A percentile compares a stretch with the other conserved stretches of the same genome.
These are phyloP conservation scores for Zalaria sp. DNA, from an alignment of 2,329 filamentous ascomycete species.

Conservation along the genomic window DNA sequence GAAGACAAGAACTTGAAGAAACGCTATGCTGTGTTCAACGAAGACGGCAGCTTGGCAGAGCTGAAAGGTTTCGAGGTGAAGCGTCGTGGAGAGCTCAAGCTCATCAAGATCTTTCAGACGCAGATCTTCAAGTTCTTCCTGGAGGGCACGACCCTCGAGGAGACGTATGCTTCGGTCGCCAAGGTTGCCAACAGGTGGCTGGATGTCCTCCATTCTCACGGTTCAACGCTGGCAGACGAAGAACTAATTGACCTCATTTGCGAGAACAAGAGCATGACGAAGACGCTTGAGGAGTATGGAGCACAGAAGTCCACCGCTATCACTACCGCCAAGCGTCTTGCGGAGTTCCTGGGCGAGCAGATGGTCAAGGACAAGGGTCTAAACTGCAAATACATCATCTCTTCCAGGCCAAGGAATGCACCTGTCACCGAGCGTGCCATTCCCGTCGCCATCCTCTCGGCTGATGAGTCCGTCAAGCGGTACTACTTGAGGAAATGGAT, in stretches of 20 bases:
- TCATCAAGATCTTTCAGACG: conserved; percentile 99
- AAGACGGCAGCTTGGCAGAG: conserved; percentile 88
- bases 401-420: conserved; percentile 67
- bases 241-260: conserved; percentile 99
- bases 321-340: conserved; percentile 85
- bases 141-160: conserved; percentile 71
- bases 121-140: conserved; percentile 99
- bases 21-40: conserved; percentile 96
- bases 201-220: conserved; percentile 82
- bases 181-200: conserved; percentile 94
- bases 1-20: conserved; percentile 99
- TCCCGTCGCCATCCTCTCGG: conserved; percentile 93
- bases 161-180: conserved; percentile 84
- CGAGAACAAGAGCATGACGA: conserved; percentile 96
- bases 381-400: conserved; percentile 99
- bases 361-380: conserved; percentile 99
- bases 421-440: conserved; percentile 91
- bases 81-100: conserved; percentile 89
- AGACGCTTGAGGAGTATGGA: conserved; percentile 93
- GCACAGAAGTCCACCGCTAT: conserved; percentile 97
- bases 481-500: conserved; percentile 91
- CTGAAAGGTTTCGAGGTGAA: conserved; percentile 97
- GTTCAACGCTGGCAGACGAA: conserved; percentile 81
- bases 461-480: conserved; percentile 75
- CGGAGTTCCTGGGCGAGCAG: conserved; percentile 91